These are phyloP conservation scores for Globisporangium splendens DNA, from an alignment of 352 stramenopile species.

Conservation along the genomic window DNA sequence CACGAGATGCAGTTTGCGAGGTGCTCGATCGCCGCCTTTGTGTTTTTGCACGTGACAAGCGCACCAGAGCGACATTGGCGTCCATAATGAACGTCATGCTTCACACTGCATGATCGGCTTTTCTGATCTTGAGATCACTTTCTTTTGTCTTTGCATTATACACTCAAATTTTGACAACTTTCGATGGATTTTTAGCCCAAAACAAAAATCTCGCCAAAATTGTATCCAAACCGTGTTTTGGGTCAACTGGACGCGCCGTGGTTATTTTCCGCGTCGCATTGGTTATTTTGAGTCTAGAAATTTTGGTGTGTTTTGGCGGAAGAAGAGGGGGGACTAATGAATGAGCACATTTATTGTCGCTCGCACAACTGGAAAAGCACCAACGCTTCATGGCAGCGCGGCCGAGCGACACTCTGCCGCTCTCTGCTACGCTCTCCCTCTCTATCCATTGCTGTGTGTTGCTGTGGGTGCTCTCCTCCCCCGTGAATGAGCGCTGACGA, in stretches of 20 bases:
- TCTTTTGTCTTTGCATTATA: too few species aligned
- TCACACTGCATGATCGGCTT: too few species aligned
- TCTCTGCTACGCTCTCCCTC: neutral
- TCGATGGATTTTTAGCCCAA: too few species aligned
- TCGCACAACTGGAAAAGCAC: neutral
- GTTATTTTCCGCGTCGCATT: neutral
- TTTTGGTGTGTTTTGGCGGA: neutral
- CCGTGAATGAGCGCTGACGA: constrained; percentile 24
- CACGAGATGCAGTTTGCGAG: neutral
- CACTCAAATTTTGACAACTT: too few species aligned
- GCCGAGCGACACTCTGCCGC: neutral
- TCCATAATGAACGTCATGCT: too few species aligned
- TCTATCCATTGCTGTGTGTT: neutral
- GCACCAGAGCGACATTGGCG: too few species aligned
- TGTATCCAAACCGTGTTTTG: too few species aligned
- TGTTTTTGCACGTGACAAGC: too few species aligned
- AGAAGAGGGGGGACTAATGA: neutral
- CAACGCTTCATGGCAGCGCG: neutral
- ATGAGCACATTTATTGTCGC: neutral
- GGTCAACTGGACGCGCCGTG: too few species aligned
- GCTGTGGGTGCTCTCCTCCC: neutral
- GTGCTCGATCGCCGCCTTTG: too few species aligned
- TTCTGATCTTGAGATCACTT: too few species aligned
- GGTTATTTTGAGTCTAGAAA: neutral
- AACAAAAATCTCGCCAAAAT: too few species aligned